These are phyloP conservation scores for Candida vaughaniae DNA, from an alignment of 805 yeast species.

Conservation along the genomic window DNA sequence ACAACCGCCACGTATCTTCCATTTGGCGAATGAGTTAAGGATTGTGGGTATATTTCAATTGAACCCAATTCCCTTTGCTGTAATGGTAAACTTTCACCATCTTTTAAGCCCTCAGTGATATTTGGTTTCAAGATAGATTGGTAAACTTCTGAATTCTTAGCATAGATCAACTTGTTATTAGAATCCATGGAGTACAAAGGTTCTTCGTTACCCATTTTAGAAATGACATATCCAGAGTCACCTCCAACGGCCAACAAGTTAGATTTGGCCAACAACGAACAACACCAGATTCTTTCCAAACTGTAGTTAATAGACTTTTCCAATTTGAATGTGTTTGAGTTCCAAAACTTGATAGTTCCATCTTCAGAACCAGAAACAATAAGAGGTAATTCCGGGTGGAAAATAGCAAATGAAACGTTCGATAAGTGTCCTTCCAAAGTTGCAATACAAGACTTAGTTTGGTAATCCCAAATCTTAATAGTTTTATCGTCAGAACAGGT, in stretches of 20 bases:
- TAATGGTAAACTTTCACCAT: conserved; percentile 77
- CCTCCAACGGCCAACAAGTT: conserved; percentile 89
- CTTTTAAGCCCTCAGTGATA: conserved; percentile 64
- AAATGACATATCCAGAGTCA: conserved; percentile 88
- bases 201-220: conserved; percentile 89
- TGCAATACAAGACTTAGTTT: conserved; percentile 93
- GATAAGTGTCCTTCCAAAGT: conserved; percentile 90
- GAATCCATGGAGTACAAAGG: conserved; percentile 93
- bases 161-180: conserved; percentile 87
- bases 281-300: conserved; percentile 97
- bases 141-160: conserved; percentile 86
- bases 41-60: conserved; percentile 88
- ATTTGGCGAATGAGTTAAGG: conserved; percentile 89
- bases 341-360: conserved; percentile 93
- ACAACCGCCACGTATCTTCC: conserved; percentile 96
- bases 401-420: conserved; percentile 94
- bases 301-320: conserved; percentile 91
- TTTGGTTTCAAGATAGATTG: conserved; percentile 71
- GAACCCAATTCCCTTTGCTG: conserved; percentile 91
- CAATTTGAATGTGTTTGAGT: conserved; percentile 86
- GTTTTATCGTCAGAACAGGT: conserved; percentile 91
- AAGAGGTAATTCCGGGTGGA: conserved; percentile 96
- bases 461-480: conserved; percentile 93
- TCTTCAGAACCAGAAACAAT: conserved; percentile 97
- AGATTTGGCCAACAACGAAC: conserved; percentile 65